These are phyloP conservation scores for Eimeria acervulina DNA, from an alignment of 169 alveolate genomes.

Conservation along the genomic window DNA sequence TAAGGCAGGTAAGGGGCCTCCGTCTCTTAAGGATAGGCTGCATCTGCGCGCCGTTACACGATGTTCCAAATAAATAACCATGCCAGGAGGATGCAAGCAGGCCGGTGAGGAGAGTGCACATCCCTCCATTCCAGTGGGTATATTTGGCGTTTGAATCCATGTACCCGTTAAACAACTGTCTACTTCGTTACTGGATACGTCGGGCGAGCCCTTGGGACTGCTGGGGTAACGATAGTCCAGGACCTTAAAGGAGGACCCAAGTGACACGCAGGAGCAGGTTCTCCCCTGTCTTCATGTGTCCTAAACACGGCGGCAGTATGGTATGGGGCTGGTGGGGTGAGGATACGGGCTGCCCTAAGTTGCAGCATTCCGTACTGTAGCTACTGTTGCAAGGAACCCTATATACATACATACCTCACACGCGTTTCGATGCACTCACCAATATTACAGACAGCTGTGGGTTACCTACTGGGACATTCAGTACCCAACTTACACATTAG, in stretches of 20 bases:
- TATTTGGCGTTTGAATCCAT: too few species aligned
- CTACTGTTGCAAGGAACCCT: not conserved
- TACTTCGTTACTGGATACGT: too few species aligned
- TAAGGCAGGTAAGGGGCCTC: too few species aligned
- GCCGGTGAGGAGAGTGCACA: too few species aligned
- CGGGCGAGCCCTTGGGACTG: not conserved
- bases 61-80: too few species aligned
- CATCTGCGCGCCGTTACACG: too few species aligned
- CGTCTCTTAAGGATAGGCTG: too few species aligned
- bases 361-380: not conserved
- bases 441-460: not conserved
- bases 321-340: not conserved
- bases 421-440: not conserved
- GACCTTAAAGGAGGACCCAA: not conserved
- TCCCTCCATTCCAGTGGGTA: too few species aligned
- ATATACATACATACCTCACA: not conserved
- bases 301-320: not conserved
- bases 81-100: too few species aligned
- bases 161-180: too few species aligned
- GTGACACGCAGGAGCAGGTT: not conserved
- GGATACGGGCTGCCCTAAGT: not conserved
- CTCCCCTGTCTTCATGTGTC: not conserved
- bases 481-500: not conserved
- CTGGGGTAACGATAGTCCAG: not conserved
- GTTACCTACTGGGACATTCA: not conserved